Conservation (phyloP, 2,329 filamentous ascomycete genomes). For the Pseudonectria buxi region DNA sequence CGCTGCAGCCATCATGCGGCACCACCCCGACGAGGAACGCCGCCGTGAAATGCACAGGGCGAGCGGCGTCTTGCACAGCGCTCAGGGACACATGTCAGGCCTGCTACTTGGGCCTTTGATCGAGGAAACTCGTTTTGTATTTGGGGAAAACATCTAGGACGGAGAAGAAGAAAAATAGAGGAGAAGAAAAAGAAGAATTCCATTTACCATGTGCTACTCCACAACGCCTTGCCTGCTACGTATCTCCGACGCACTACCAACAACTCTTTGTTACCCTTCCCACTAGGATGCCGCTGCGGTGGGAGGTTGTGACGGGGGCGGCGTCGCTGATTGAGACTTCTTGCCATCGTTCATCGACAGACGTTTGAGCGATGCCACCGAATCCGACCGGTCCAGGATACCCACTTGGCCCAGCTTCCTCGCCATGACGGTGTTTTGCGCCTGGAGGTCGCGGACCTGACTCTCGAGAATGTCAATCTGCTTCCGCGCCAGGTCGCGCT, state of each 20-base stretch:
- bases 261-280: neutral
- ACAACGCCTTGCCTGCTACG: constrained; percentile 14
- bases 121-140: constrained; percentile 2
- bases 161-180: neutral
- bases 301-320: too few species aligned
- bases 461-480: constrained; percentile 48
- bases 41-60: constrained; percentile 8
- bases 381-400: constrained; percentile 34
- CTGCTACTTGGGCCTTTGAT: constrained; percentile 18
- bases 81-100: constrained; percentile 20
- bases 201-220: constrained; percentile 6
- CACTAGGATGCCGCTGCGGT: neutral
- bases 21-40: constrained; percentile 8
- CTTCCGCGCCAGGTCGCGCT: constrained; percentile 45
- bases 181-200: constrained; percentile 4
- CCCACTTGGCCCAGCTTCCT: constrained; percentile 43
- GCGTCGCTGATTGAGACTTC: constrained; percentile 3
- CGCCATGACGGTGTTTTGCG: constrained; percentile 52
- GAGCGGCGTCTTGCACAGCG: constrained; percentile 2
- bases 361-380: constrained; percentile 25
- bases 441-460: constrained; percentile 52
- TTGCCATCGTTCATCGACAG: constrained; percentile 5
- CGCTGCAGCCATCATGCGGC: constrained; percentile 28
- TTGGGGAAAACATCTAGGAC: neutral
- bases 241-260: constrained; percentile 5